Percentiles rank a stretch among this genome's conserved stretches.
Conservation (phyloP, 2,329 filamentous ascomycete genomes). For the Lomentospora prolificans region DNA sequence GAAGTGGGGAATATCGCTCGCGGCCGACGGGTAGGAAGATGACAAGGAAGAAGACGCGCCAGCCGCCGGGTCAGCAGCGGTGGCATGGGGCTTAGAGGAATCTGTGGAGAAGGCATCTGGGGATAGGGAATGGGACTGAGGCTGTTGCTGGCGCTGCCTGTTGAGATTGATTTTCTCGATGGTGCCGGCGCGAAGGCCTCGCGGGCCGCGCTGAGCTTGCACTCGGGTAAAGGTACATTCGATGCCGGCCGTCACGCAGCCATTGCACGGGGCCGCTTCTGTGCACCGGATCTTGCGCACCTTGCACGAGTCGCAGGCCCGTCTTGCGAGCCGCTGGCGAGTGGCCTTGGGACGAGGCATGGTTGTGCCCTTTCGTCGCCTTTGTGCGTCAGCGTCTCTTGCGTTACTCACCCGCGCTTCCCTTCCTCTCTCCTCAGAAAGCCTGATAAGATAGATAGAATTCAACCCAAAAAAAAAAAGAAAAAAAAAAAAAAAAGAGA, state of each 20-base stretch:
- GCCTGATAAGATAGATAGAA: too few relatives aligned
- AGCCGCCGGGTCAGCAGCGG: too few relatives aligned
- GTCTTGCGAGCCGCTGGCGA: constrained; percentile 14
- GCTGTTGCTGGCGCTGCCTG: constrained; percentile 13
- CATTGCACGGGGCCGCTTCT: constrained; percentile 34
- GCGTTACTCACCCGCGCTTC: too few relatives aligned
- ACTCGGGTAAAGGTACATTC: constrained; percentile 39
- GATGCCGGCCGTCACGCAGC: constrained; percentile 33
- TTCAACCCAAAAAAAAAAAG: too few relatives aligned
- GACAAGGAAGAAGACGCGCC: background rate
- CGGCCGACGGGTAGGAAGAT: background rate
- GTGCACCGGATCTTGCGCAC: constrained; percentile 42
- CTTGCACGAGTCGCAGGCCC: constrained; percentile 41
- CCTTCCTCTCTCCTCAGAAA: too few relatives aligned
- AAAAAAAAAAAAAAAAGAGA: too few relatives aligned
- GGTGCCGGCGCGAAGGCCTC: constrained; percentile 33
- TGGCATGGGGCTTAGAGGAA: background rate
- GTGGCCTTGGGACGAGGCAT: constrained; percentile 13
- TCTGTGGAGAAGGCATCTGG: background rate
- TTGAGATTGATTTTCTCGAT: constrained; percentile 27
- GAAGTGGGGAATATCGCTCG: constrained; percentile 15
- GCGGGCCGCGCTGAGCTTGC: constrained; percentile 34
- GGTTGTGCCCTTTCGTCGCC: background rate
- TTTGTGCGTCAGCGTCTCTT: too few relatives aligned
- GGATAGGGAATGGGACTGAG: background rate